Conservation (phyloP, 345 rosid species). For the Carallia pectinifolia region DNA sequence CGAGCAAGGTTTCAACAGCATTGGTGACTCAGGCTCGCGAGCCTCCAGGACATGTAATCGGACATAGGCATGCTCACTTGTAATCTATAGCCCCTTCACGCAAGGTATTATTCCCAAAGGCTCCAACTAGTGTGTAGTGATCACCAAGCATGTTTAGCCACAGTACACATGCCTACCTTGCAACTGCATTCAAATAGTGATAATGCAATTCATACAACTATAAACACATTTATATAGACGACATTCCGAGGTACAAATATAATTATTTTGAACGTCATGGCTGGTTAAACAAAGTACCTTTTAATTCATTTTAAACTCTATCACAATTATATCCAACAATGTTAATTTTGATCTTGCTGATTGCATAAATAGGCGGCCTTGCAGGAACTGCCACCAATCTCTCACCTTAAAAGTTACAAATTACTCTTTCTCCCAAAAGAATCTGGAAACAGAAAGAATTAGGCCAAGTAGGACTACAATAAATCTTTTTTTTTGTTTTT, state of each 20-base stretch:
- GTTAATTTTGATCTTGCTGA: background rate
- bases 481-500: constrained; percentile 6
- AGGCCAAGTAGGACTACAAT: constrained; percentile 13
- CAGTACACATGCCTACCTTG: too few relatives aligned
- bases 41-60: constrained; percentile 8
- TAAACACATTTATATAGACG: too few relatives aligned
- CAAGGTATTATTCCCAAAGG: too few relatives aligned
- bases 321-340: background rate
- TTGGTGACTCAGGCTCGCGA: constrained; percentile 59
- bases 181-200: too few relatives aligned
- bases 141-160: too few relatives aligned
- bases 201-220: too few relatives aligned
- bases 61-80: too few relatives aligned
- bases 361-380: too few relatives aligned
- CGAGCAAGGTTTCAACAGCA: constrained; percentile 79
- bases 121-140: too few relatives aligned
- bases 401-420: background rate
- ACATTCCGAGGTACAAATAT: too few relatives aligned
- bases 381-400: background rate
- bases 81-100: too few relatives aligned
- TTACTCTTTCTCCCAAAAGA: background rate
- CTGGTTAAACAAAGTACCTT: background rate
- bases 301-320: background rate
- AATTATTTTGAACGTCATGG: too few relatives aligned
- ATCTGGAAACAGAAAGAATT: constrained; percentile 4